A percentile compares a stretch with the other conserved stretches of the same genome.
phyloP scores from a whole-genome alignment of 2,329 filamentous ascomycete species.

The Bipolaris bicolor region DNA sequence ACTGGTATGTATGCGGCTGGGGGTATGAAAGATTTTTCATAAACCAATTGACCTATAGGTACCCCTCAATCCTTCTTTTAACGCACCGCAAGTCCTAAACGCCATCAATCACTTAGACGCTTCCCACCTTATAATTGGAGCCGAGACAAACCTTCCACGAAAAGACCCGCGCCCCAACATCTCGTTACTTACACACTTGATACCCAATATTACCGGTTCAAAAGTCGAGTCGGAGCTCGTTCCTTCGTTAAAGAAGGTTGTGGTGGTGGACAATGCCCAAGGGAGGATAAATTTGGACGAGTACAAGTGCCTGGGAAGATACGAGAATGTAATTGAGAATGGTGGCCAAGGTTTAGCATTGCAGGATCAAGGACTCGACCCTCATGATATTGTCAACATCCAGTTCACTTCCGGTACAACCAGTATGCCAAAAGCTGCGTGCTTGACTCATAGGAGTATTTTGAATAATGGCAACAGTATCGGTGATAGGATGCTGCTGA shows the following conservation, averaged over 20 bases:
- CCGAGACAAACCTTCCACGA: slow-evolving; percentile 80
- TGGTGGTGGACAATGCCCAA: slow-evolving; percentile 79
- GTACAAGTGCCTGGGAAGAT: slow-evolving; percentile 51
- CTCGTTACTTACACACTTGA: slow-evolving; percentile 61
- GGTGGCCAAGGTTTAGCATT: slow-evolving; percentile 52
- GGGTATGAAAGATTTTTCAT: too few species aligned
- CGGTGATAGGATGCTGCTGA: slow-evolving; percentile 82
- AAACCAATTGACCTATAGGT: slow-evolving; percentile 56
- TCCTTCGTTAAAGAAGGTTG: slow-evolving; percentile 71
- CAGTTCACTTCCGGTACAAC: slow-evolving; percentile 98
- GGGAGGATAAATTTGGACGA: slow-evolving; percentile 57
- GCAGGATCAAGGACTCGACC: slow-evolving; percentile 57
- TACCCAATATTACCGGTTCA: slow-evolving; percentile 54
- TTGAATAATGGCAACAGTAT: slow-evolving; percentile 91
- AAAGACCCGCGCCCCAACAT: slow-evolving; percentile 67
- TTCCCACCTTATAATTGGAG: slow-evolving; percentile 79
- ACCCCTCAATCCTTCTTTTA: slow-evolving; percentile 93
- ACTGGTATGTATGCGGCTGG: slow-evolving; percentile 59
- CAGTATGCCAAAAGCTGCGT: slow-evolving; percentile 86
- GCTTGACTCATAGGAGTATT: slow-evolving; percentile 82
- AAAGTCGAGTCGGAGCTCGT: slow-evolving; percentile 63
- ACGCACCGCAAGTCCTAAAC: slow-evolving; percentile 74
- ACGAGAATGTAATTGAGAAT: slow-evolving; percentile 54
- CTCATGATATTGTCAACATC: slow-evolving; percentile 84
- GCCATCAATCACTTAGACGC: slow-evolving; percentile 78